phyloP scores from a whole-genome alignment of 2,329 filamentous ascomycete species.

The Neoascochyta sp. region DNA sequence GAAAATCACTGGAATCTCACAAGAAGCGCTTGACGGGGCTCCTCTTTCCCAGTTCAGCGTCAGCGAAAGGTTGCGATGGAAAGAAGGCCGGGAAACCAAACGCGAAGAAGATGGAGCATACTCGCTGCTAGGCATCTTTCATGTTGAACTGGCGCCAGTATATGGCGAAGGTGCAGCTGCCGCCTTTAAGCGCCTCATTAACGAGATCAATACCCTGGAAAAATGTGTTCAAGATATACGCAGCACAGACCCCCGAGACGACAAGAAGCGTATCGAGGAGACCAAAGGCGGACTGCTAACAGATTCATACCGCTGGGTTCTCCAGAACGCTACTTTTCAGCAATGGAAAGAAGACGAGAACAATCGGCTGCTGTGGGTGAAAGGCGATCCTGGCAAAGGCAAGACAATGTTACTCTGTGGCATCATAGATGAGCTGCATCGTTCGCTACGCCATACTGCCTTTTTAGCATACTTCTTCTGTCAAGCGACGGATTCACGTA shows the following conservation, averaged over 20 bases:
- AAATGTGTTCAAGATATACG: slow-evolving; percentile 9
- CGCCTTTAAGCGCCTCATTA: slow-evolving; percentile 11
- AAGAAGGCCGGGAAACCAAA: slow-evolving; percentile 9
- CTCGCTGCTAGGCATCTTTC: slow-evolving; percentile 11
- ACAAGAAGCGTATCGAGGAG: slow-evolving; percentile 3
- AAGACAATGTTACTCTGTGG: slow-evolving; percentile 11
- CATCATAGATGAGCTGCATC: slow-evolving; percentile 25
- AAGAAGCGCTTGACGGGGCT: not conserved
- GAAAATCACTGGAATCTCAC: slow-evolving; percentile 5
- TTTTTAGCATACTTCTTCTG: slow-evolving; percentile 37
- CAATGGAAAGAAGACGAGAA: slow-evolving; percentile 2
- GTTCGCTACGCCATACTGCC: slow-evolving; percentile 9
- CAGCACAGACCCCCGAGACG: slow-evolving; percentile 6
- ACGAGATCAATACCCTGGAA: slow-evolving; percentile 10
- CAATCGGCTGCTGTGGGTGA: slow-evolving; percentile 2
- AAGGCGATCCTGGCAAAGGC: slow-evolving; percentile 5
- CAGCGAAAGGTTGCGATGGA: slow-evolving; percentile 8
- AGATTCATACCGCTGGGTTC: slow-evolving; percentile 7
- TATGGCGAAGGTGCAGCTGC: slow-evolving; percentile 5
- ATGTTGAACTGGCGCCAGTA: slow-evolving; percentile 5
- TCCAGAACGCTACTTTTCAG: slow-evolving; percentile 3
- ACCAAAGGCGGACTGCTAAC: slow-evolving; percentile 3
- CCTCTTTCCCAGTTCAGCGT: slow-evolving; percentile 5
- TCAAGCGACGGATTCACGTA: slow-evolving; percentile 29
- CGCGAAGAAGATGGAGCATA: slow-evolving; percentile 5